These are phyloP conservation scores for Moesziomyces globuligerus DNA, from an alignment of 1,284 basidiomycete species.

Conservation along the genomic window DNA sequence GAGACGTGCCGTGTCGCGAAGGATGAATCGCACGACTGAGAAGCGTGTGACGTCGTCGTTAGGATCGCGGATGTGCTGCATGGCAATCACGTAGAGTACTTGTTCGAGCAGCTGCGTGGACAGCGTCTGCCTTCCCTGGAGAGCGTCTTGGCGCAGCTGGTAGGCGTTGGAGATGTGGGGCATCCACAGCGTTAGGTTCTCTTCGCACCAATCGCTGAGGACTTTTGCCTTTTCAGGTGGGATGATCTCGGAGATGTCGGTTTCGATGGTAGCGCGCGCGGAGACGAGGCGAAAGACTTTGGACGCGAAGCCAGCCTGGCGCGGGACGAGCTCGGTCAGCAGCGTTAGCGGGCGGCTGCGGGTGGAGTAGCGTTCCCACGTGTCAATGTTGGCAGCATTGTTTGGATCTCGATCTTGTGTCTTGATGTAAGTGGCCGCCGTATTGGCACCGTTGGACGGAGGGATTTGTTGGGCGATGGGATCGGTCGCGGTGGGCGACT, in stretches of 20 bases:
- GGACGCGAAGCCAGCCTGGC: constrained; percentile 38
- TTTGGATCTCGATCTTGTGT: constrained; percentile 25
- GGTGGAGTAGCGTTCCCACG: constrained; percentile 39
- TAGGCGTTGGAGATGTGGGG: constrained; percentile 37
- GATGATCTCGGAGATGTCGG: constrained; percentile 36
- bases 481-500: constrained; percentile 7
- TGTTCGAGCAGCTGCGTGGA: constrained; percentile 41
- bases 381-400: constrained; percentile 30
- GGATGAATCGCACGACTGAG: constrained; percentile 28
- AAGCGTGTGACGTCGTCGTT: constrained; percentile 37
- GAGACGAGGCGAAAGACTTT: constrained; percentile 45
- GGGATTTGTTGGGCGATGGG: not conserved
- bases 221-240: constrained; percentile 32
- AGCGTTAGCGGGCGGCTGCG: constrained; percentile 39
- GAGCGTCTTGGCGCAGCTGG: constrained; percentile 30
- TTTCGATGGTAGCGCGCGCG: constrained; percentile 35
- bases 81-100: constrained; percentile 37
- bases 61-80: constrained; percentile 45
- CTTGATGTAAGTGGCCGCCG: constrained; percentile 24
- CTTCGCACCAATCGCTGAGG: constrained; percentile 45
- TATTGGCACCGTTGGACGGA: not conserved
- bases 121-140: constrained; percentile 32
- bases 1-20: constrained; percentile 34
- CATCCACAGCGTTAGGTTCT: constrained; percentile 36
- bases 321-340: constrained; percentile 39